phyloP scores from a whole-genome alignment of 768 basidiomycete species.

The Wakefieldia striispora region DNA sequence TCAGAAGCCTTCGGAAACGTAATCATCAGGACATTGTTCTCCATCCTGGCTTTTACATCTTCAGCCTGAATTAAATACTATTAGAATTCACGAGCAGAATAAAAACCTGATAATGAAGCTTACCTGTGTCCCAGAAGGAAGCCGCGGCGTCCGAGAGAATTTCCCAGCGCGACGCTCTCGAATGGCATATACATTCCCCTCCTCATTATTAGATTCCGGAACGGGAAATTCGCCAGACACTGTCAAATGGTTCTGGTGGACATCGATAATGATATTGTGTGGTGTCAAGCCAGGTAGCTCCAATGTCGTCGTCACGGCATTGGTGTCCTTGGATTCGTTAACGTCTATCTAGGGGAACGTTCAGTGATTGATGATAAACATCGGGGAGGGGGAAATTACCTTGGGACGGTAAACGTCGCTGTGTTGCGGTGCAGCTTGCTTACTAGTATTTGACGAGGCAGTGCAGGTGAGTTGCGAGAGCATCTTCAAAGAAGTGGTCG shows the following conservation, averaged over 20 bases:
- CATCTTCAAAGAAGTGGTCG: slow-evolving; percentile 9
- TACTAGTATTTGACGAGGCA: background rate
- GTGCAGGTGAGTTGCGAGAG: slow-evolving; percentile 21
- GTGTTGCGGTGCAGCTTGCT: background rate
- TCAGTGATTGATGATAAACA: background rate
- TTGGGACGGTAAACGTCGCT: slow-evolving; percentile 18
- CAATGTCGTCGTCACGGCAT: slow-evolving; percentile 48
- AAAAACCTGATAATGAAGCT: background rate
- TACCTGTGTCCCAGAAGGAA: slow-evolving; percentile 50
- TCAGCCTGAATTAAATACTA: slow-evolving; percentile 30
- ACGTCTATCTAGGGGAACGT: slow-evolving; percentile 37
- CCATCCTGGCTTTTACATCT: slow-evolving; percentile 47
- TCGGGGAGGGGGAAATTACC: background rate
- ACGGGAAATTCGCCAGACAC: slow-evolving; percentile 43
- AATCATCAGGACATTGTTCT: slow-evolving; percentile 45
- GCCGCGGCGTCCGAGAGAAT: slow-evolving; percentile 44
- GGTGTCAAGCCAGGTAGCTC: slow-evolving; percentile 56
- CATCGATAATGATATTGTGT: slow-evolving; percentile 45
- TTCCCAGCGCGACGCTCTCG: slow-evolving; percentile 45
- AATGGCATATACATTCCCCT: slow-evolving; percentile 39
- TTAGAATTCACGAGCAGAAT: background rate
- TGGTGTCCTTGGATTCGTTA: slow-evolving; percentile 41
- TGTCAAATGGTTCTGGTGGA: slow-evolving; percentile 45
- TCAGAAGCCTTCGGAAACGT: slow-evolving; percentile 47
- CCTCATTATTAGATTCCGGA: slow-evolving; percentile 25